These are phyloP conservation scores for Meyerozyma sp. DNA, from an alignment of 1,139 yeast species.

Conservation along the genomic window DNA sequence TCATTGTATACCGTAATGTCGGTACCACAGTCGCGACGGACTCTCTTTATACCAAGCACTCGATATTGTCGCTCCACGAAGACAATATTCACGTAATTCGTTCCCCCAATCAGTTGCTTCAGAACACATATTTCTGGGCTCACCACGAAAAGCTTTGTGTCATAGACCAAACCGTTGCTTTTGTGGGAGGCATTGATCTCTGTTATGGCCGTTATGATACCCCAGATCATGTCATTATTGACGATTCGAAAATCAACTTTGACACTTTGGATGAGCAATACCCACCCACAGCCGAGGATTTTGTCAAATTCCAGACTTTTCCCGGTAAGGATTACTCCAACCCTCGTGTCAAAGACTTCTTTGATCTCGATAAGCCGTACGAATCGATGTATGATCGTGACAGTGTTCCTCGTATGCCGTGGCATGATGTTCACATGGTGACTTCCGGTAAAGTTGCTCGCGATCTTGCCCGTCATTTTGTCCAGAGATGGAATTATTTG, in stretches of 20 bases:
- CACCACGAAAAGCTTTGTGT: constrained; percentile 94
- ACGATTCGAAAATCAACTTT: constrained; percentile 53
- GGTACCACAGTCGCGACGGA: constrained; percentile 93
- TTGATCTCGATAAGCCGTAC: constrained; percentile 74
- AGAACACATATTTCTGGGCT: constrained; percentile 96
- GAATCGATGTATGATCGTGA: constrained; percentile 89
- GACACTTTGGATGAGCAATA: constrained; percentile 24
- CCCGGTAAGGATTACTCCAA: constrained; percentile 98
- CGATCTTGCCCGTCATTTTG: constrained; percentile 89
- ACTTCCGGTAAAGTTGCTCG: constrained; percentile 95
- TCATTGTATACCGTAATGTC: constrained; percentile 92
- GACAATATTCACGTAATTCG: constrained; percentile 86
- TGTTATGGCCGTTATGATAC: constrained; percentile 97
- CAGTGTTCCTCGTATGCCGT: constrained; percentile 89
- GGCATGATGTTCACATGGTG: constrained; percentile 99
- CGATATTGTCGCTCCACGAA: constrained; percentile 73
- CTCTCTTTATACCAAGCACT: constrained; percentile 90
- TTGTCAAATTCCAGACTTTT: constrained; percentile 60
- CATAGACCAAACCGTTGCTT: constrained; percentile 83
- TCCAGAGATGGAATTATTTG: constrained; percentile 95
- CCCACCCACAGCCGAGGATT: constrained; percentile 27
- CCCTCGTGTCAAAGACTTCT: constrained; percentile 88
- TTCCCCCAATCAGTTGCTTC: constrained; percentile 92
- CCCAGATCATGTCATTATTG: constrained; percentile 87
- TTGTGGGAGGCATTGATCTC: constrained; percentile 91